Base-by-base conservation (phyloP, 805 yeast genomes). In the Candida cerambycidarum region DNA sequence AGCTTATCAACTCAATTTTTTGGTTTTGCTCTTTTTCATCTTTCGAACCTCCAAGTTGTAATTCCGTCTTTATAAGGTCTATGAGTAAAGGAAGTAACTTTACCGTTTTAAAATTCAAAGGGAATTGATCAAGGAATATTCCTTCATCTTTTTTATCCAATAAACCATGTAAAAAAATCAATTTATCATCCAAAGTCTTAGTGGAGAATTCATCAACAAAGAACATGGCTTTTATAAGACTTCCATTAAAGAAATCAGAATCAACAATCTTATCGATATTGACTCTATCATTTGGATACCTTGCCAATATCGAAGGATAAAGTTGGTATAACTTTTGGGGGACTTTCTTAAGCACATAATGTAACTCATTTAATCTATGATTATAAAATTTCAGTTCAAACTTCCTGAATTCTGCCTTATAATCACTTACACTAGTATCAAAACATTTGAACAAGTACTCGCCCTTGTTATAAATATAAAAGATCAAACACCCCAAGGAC, bases 191-290 rank as follows among this genome's bases (percentile, higher is more conserved):
- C 5, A 71, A 67, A 2, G 82, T 66, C 52, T 85, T 83, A 0
- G 96, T 85, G 8, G 89, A 79, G 47, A 87, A 82, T 43, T 86
- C 93, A 56, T 92, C 97, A 34, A 92, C 62, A 52, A 85, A 83
- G 59, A 83, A 80, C 69, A 92, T 73, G 2, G 95, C 83, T 55
- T 85, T 83, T 39, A 92, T 80, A 38, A 89, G 67, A 39, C 92
- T 87, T 49, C 89, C 90, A 63, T 88, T 85, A 62, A 90, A 92
- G 52, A 79, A 86, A 28, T 75, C 79, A 8, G 89, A 79, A 9
- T 79, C 77, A n/a, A 85, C 75, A 46, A 93, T 77, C 38, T 80
- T 83, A 52, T 81, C 78, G 36, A 90, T 70, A 36, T 81, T 58
- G 44, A 78, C 57, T 58, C 92, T 68, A 48, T 79, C 79, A 34